A percentile compares a stretch with the other conserved stretches of the same genome.
phyloP scores from a whole-genome alignment of 768 basidiomycete genomes.

The Suillus ampliporus region DNA sequence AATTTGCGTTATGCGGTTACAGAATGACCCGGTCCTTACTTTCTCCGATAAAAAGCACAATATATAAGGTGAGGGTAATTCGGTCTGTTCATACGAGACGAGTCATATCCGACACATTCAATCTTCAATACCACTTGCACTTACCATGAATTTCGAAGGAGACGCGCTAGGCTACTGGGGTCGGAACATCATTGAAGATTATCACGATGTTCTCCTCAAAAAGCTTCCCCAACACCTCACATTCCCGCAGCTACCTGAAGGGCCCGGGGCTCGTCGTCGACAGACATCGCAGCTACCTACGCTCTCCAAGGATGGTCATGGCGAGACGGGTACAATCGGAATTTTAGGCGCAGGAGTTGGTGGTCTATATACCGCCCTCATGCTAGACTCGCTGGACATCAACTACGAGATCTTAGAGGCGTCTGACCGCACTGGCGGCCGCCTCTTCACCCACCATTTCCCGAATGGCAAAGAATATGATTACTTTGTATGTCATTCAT shows the following conservation, averaged over 20 bases:
- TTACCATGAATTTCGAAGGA: conserved; percentile 17
- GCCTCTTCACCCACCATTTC: conserved; percentile 30
- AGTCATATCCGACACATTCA: neutral
- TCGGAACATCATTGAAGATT: conserved; percentile 9
- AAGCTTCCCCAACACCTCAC: conserved; percentile 4
- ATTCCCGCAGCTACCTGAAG: neutral
- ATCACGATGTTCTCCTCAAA: conserved; percentile 16
- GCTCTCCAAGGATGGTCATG: neutral
- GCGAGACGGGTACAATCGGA: neutral
- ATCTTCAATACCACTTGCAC: neutral
- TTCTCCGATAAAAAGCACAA: neutral
- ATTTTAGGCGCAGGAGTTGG: neutral
- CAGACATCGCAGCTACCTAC: neutral
- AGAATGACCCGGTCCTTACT: no score
- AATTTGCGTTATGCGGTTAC: no score
- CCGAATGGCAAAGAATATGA: conserved; percentile 19
- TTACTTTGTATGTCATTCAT: conserved; percentile 17
- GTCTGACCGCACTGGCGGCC: no score
- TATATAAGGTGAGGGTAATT: neutral
- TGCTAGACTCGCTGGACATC: conserved; percentile 45
- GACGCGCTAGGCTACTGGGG: conserved; percentile 23
- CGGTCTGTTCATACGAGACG: neutral
- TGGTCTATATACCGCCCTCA: conserved; percentile 39
- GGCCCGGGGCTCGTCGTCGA: no score
- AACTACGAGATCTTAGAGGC: conserved; percentile 32